Evolutionary conservation across 176 grass and related monocot species (phyloP).

Genomic region (Chrysopogon serrulatus): DNA sequence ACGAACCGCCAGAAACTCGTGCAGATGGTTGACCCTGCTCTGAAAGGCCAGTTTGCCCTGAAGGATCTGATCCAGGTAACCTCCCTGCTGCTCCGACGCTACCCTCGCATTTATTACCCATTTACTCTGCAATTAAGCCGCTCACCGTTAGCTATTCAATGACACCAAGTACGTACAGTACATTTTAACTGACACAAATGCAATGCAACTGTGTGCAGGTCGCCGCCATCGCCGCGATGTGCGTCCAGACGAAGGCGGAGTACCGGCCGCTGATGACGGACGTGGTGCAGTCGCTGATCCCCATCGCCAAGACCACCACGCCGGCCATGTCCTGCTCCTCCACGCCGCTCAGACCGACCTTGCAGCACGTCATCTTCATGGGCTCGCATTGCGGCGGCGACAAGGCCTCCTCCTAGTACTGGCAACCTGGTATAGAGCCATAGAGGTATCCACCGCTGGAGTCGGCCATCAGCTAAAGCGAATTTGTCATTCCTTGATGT

Average conservation of each 20-base stretch:
- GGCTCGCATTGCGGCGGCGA: not conserved
- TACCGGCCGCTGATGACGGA: conserved; percentile 99
- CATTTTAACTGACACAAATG: not conserved
- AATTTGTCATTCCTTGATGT: not conserved
- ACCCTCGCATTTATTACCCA: not conserved
- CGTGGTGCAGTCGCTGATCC: conserved; percentile 93
- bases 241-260: conserved; percentile 83
- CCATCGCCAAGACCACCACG: conserved; percentile 66
- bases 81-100: not conserved
- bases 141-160: not conserved
- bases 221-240: conserved; percentile 92
- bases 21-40: conserved; percentile 79
- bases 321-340: conserved; percentile 37
- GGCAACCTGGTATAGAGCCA: not conserved
- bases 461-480: not conserved
- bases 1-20: conserved; percentile 73
- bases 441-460: not conserved
- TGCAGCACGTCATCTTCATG: conserved; percentile 36
- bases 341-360: conserved; percentile 36
- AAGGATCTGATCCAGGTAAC: conserved; percentile 98
- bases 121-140: not conserved
- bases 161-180: not conserved
- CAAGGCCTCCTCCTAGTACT: not conserved
- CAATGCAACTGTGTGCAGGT: conserved; percentile 30
- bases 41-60: conserved; percentile 71